Percentiles rank a stretch among this genome's conserved stretches.
phyloP scores from a whole-genome alignment of 352 stramenopile species.

The Phytophthora megakarya region DNA sequence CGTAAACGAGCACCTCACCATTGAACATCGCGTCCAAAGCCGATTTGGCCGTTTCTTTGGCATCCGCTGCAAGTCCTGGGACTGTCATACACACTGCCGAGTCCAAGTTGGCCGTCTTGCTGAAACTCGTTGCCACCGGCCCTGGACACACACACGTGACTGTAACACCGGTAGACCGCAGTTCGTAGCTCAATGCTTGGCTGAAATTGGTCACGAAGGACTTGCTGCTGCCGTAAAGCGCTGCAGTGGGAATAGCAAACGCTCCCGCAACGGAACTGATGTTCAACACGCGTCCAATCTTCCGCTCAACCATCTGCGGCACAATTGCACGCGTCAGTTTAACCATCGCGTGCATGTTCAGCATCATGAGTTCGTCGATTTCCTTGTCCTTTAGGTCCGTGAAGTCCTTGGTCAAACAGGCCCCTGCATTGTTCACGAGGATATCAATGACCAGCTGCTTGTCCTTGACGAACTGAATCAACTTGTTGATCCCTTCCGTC shows the following conservation, averaged over 20 bases:
- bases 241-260: constrained; percentile 59
- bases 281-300: constrained; percentile 80
- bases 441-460: constrained; percentile 80
- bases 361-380: constrained; percentile 67
- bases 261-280: constrained; percentile 67
- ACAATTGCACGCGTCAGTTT: constrained; percentile 69
- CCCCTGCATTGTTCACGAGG: constrained; percentile 84
- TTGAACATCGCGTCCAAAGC: constrained; percentile 71
- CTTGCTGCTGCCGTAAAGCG: constrained; percentile 84
- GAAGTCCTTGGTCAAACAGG: constrained; percentile 51
- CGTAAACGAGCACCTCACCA: constrained; percentile 52
- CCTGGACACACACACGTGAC: constrained; percentile 83
- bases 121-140: constrained; percentile 75
- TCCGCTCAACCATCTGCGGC: constrained; percentile 73
- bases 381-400: constrained; percentile 38
- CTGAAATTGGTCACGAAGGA: constrained; percentile 76
- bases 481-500: constrained; percentile 50
- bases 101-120: constrained; percentile 42
- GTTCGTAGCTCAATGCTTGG: constrained; percentile 82
- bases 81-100: constrained; percentile 47
- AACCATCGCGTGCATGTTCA: constrained; percentile 71
- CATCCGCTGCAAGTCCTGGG: constrained; percentile 41
- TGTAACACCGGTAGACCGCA: constrained; percentile 72
- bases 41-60: constrained; percentile 57
- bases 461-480: constrained; percentile 59